A percentile compares a stretch with the other conserved stretches of the same genome.
These are phyloP conservation scores for Iberis pinnata DNA, from an alignment of 345 rosid species.

Conservation along the genomic window DNA sequence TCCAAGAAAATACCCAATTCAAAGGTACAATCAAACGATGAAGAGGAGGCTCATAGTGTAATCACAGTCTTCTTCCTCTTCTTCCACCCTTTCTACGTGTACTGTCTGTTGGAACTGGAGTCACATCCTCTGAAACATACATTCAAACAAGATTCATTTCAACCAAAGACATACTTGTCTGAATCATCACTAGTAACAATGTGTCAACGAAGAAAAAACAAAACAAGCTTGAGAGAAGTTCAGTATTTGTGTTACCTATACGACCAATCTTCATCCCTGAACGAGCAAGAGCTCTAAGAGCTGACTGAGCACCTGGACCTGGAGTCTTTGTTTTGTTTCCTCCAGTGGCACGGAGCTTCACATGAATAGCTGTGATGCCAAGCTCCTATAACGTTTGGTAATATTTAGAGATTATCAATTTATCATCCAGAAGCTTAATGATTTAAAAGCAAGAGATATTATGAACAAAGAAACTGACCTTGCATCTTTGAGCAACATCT, in stretches of 20 bases:
- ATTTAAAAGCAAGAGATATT: neutral
- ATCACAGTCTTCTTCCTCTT: slow-evolving; percentile 77
- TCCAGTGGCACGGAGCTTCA: slow-evolving; percentile 81
- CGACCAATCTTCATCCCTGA: slow-evolving; percentile 91
- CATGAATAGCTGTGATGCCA: slow-evolving; percentile 72
- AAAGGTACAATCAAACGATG: slow-evolving; percentile 8
- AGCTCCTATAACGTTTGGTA: slow-evolving; percentile 47
- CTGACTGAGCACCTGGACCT: slow-evolving; percentile 91
- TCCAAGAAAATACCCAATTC: slow-evolving; percentile 9
- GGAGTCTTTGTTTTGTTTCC: slow-evolving; percentile 90
- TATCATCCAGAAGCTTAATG: neutral
- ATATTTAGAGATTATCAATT: neutral
- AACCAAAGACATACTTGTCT: neutral
- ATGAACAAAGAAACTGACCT: slow-evolving; percentile 33
- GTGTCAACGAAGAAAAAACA: neutral
- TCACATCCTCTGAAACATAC: slow-evolving; percentile 63
- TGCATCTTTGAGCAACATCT: slow-evolving; percentile 73
- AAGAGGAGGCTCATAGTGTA: neutral
- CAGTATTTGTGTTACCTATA: slow-evolving; percentile 38
- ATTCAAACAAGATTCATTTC: slow-evolving; percentile 1
- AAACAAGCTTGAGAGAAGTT: neutral
- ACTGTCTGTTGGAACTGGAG: slow-evolving; percentile 73
- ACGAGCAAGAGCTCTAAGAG: slow-evolving; percentile 81
- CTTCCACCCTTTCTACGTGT: slow-evolving; percentile 87
- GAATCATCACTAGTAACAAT: too few species aligned